Conservation (phyloP, 352 stramenopile genomes). For the Thalassiosira ordinaria region DNA sequence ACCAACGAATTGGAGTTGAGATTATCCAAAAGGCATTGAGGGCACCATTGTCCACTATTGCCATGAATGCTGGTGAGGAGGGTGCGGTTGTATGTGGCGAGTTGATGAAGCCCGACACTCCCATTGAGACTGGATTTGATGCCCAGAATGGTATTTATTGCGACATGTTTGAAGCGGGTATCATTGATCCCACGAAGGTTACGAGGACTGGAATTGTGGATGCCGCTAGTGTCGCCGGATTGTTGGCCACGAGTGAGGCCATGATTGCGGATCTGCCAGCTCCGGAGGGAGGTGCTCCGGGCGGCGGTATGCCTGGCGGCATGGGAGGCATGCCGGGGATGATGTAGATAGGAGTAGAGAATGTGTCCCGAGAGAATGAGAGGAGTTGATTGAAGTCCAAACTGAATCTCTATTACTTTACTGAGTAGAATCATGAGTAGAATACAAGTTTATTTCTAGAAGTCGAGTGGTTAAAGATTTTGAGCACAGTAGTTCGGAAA, state of each 20-base stretch:
- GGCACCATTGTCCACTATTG: slow-evolving; percentile 96
- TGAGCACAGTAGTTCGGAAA: too few species aligned
- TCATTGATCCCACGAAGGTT: slow-evolving; percentile 98
- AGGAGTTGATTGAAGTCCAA: too few species aligned
- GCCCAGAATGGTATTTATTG: slow-evolving; percentile 96
- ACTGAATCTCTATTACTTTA: too few species aligned
- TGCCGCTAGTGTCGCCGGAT: slow-evolving; percentile 96
- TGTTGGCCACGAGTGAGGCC: slow-evolving; percentile 99
- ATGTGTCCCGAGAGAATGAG: too few species aligned
- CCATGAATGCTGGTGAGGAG: slow-evolving; percentile 97
- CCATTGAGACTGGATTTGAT: slow-evolving; percentile 95
- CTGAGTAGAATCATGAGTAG: too few species aligned
- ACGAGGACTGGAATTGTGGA: slow-evolving; percentile 98
- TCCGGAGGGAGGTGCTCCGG: slow-evolving; percentile 73
- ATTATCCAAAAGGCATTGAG: slow-evolving; percentile 94
- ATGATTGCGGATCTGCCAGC: slow-evolving; percentile 97
- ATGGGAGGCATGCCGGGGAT: slow-evolving; percentile 82
- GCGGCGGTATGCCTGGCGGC: slow-evolving; percentile 28
- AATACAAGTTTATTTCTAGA: too few species aligned
- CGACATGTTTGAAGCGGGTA: slow-evolving; percentile 98
- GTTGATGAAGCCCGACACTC: slow-evolving; percentile 94
- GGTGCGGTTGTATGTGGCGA: slow-evolving; percentile 98
- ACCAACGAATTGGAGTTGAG: slow-evolving; percentile 97
- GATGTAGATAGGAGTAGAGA: too few species aligned
- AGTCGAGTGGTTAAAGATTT: too few species aligned